A percentile compares a stretch with the other conserved stretches of the same genome.
These are phyloP conservation scores for Raddia distichophylla DNA, from an alignment of 176 grass and related monocot species.

Conservation along the genomic window DNA sequence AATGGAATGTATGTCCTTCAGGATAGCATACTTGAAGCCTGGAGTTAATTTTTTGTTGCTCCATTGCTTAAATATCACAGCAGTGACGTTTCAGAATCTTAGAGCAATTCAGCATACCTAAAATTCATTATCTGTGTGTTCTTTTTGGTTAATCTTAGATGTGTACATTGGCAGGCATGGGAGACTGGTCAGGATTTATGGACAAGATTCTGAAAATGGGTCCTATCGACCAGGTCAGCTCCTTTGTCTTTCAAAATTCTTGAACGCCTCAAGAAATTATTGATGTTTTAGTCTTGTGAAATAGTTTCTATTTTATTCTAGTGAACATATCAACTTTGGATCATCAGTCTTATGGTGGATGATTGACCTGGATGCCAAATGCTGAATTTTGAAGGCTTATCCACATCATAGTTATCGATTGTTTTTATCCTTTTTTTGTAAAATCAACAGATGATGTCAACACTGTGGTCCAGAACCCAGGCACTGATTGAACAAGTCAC, in stretches of 20 bases:
- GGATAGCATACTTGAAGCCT: slow-evolving; percentile 2
- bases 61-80: background rate
- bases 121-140: background rate
- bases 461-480: background rate
- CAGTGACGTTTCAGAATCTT: slow-evolving; percentile 1
- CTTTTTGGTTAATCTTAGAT: slow-evolving; percentile 27
- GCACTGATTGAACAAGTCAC: background rate
- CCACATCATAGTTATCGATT: background rate
- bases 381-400: slow-evolving; percentile 14
- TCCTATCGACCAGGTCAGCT: slow-evolving; percentile 79
- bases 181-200: slow-evolving; percentile 92
- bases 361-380: too few relatives aligned
- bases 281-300: background rate
- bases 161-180: slow-evolving; percentile 59
- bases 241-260: slow-evolving; percentile 15
- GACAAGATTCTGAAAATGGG: slow-evolving; percentile 98
- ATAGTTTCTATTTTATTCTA: background rate
- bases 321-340: slow-evolving; percentile 3
- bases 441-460: background rate
- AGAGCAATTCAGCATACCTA: background rate
- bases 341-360: too few relatives aligned
- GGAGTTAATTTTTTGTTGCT: background rate
- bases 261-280: slow-evolving; percentile 8
- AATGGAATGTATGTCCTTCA: slow-evolving; percentile 6
- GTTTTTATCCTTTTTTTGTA: background rate